phyloP scores from a whole-genome alignment of 2,329 filamentous ascomycete species.

The Pyricularia grisea region DNA sequence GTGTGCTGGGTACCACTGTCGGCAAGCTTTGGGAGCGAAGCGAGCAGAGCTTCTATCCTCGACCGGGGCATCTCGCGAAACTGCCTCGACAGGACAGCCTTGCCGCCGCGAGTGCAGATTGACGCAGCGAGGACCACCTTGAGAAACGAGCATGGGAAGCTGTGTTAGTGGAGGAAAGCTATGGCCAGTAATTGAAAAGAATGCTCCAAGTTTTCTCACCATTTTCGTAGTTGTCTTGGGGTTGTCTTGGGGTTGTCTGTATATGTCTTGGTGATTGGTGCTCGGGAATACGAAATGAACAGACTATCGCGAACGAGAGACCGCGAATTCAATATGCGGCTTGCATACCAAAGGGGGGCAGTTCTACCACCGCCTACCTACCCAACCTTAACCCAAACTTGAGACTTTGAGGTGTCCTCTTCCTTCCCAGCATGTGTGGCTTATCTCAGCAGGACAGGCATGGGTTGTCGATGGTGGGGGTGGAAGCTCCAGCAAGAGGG shows the following conservation, averaged over 20 bases:
- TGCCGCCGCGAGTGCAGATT: slow-evolving; percentile 96
- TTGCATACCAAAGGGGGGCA: slow-evolving; percentile 7
- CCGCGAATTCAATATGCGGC: neutral
- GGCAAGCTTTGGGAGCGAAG: slow-evolving; percentile 94
- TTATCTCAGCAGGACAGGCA: neutral
- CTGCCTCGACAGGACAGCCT: slow-evolving; percentile 94
- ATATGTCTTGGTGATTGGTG: neutral
- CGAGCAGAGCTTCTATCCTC: slow-evolving; percentile 89
- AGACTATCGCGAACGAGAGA: slow-evolving; percentile 6
- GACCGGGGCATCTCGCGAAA: slow-evolving; percentile 97
- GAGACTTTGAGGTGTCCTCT: slow-evolving; percentile 1
- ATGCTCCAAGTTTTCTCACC: neutral
- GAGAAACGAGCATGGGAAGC: neutral
- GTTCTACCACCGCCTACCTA: slow-evolving; percentile 2
- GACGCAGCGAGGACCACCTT: slow-evolving; percentile 98
- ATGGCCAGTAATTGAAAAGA: neutral
- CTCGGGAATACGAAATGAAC: neutral
- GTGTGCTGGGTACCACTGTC: slow-evolving; percentile 96
- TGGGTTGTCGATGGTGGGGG: neutral
- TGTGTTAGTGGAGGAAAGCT: neutral
- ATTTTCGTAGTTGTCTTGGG: too few species aligned
- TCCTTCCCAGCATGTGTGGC: neutral
- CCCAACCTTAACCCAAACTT: neutral
- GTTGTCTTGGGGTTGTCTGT: neutral
- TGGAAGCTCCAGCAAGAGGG: neutral